Percentiles rank a stretch among this genome's conserved stretches.
Conservation (phyloP, 2,329 filamentous ascomycete genomes). For the Periconia macrospinosa region DNA sequence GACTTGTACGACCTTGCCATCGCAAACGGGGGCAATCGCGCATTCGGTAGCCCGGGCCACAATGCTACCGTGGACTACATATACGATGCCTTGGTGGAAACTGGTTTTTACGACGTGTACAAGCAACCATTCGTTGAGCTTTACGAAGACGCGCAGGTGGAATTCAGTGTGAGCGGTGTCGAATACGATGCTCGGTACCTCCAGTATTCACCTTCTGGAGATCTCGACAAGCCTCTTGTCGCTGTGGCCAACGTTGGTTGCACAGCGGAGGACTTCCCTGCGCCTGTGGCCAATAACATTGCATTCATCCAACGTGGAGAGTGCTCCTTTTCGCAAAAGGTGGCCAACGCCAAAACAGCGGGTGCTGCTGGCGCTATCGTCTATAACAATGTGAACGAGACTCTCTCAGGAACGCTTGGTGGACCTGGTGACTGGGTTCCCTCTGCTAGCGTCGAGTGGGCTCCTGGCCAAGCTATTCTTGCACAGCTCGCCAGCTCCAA, state of each 20-base stretch:
- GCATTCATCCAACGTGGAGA: conserved; percentile 68
- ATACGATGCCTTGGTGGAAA: conserved; percentile 31
- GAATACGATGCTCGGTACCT: conserved; percentile 31
- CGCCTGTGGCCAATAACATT: conserved; percentile 61
- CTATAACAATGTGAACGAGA: conserved; percentile 68
- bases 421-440: conserved; percentile 59
- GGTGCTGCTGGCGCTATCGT: conserved; percentile 70
- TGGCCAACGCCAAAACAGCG: conserved; percentile 64
- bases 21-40: conserved; percentile 38
- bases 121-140: conserved; percentile 40
- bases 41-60: conserved; percentile 39
- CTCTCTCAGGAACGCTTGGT: conserved; percentile 68
- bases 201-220: conserved; percentile 65
- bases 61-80: conserved; percentile 38
- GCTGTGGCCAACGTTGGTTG: conserved; percentile 67
- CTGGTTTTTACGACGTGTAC: conserved; percentile 37
- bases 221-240: conserved; percentile 61
- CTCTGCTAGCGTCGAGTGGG: conserved; percentile 67
- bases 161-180: conserved; percentile 25
- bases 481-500: conserved; percentile 52
- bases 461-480: conserved; percentile 60
- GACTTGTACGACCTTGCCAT: conserved; percentile 44
- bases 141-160: conserved; percentile 33
- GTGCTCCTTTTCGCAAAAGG: conserved; percentile 71
- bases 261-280: conserved; percentile 61